Evolutionary conservation across 148 eudicot genomes (phyloP), one percentile per base, ranked within the genome.

Genomic region (Simmondsia chinensis): DNA sequence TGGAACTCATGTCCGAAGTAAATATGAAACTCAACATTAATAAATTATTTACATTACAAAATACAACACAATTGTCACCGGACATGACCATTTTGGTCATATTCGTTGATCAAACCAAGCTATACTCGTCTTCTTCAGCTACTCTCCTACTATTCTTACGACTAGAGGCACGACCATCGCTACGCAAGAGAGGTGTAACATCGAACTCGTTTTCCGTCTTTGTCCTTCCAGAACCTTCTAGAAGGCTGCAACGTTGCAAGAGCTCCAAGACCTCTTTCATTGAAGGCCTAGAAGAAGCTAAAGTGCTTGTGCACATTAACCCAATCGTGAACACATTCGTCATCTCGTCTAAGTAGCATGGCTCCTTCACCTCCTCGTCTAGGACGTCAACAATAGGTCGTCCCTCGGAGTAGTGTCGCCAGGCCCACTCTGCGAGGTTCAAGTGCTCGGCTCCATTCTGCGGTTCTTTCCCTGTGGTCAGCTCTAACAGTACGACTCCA

Each of bases 341-440:
- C 79, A 87, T 75, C 26, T 74, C 85, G 36, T 69, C 85, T 31
- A 74, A 37, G 54, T 64, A 61, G 8, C 27, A 13, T 4, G 59
- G 40, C 18, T 74, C 68, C 34, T 34, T 65, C 9, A 76, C 52
- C 17, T 72, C 59, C 22, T 57, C 48, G 24, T 87, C 88, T 0
- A 83, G 42, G 14, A 43, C 57, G 15, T 71, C 77, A 0, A 2
- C 35, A 12, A 82, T 43, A 2, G 81, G 47, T 5, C 50, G 58
- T 22, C 69, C 83, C 29, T 69, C 57, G n/a, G 61, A 67, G 37
- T 59, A 76, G 22, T 79, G 73, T 48, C 16, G 64, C 96, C 94
- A 87, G 9, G 88, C 79, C 96, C 94, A 82, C 40, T 82, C 94
- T 8, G 83, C 94, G 0, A 87, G 79, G 63, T 68, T 72, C 28